Base-by-base conservation (phyloP, 148 eudicot genomes). In the Bassia scoparia region DNA sequence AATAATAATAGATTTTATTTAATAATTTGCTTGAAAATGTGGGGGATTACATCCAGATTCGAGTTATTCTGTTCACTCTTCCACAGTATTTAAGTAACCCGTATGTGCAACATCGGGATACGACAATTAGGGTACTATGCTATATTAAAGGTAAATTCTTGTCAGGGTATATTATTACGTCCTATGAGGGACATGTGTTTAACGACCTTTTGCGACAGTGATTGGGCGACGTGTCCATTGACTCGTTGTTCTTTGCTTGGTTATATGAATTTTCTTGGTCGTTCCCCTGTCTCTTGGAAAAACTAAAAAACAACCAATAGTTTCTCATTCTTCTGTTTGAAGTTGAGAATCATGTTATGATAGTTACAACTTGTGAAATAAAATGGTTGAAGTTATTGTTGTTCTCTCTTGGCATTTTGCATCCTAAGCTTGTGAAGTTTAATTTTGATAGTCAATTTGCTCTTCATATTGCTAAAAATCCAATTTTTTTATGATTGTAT, bases 311-410 rank as follows among this genome's bases (percentile, higher is more conserved):
- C 70, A 67, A 43, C 31, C 5, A 10, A 63, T 10, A 3, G 67
- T 63, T 2, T 67, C 70, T 0, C 63, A 20, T 31, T 29, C 46
- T 7, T 17, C 26, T 26, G 46, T n/a, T 7, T 20, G 46, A 35
- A 37, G 67, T 61, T 23, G 61, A 69, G 21, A 50, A 69, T 52
- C 72, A 44, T 9, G 29, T 27, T 11, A 46, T 69, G 55, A 44
- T 34, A 8, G 41, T 30, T 7, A 5, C 56, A 2, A 52, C 44
- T 6, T 69, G 61, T 52, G 41, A 53, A 24, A 4, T n/a, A n/a
- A n/a, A n/a, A n/a, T n/a, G n/a, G n/a, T n/a, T n/a, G n/a, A n/a
- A n/a, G n/a, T n/a, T n/a, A 26, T 0, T 46, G 10, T 68, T 48
- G 16, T 27, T 10, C n/a, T 21, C 21, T 68, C 18, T 49, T 13